Evolutionary conservation across 2,329 filamentous ascomycete genomes (phyloP), one percentile per base, ranked within the genome.

Genomic region (Trichoderma atrobrunneum): DNA sequence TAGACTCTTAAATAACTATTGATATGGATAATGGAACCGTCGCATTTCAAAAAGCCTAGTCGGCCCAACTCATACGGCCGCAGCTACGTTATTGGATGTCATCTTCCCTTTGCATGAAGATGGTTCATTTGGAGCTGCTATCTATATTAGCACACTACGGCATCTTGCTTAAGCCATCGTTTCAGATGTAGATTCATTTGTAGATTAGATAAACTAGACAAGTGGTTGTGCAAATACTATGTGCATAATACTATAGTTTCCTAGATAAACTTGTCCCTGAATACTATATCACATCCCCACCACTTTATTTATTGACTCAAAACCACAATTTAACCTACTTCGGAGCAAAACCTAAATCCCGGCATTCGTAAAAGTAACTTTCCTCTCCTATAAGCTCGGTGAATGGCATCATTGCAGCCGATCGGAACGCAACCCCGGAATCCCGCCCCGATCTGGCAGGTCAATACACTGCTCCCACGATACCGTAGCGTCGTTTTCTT

Each of bases 391-490:
- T n/a, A 16, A 54, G n/a, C 18, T 60, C 57, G 30, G 57, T 18
- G 39, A 54, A 72, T 72, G 64, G 70, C 57, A 72, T 68, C 70
- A 72, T 68, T 28, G 34, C 43, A 63, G 43, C 39, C 66, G 66
- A 70, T 70, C 39, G 57, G 57, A 59, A 59, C 66, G 43, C 60
- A 57, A 28, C 66, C 24, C 67, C 71, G 71, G 71, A 59, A 57
- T 48, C 26, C 26, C 43, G 12, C 51, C 71, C 71, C 60, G 71
- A 72, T 72, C 34, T 39, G 71, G 71, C 66, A 72, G 71, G 71
- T 72, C 71, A 21, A 28, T 14, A n/a, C 7, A 32, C 14, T 1
- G 3, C 36, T 39, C 59, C 16, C 18, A 21, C 28, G 56, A 28
- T 18, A 30, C 30, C 24, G 14, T 4, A 61, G 28, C 12, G 36